These are phyloP conservation scores for Thalassiosira mediterranea DNA, from an alignment of 352 stramenopile species.

Conservation along the genomic window DNA sequence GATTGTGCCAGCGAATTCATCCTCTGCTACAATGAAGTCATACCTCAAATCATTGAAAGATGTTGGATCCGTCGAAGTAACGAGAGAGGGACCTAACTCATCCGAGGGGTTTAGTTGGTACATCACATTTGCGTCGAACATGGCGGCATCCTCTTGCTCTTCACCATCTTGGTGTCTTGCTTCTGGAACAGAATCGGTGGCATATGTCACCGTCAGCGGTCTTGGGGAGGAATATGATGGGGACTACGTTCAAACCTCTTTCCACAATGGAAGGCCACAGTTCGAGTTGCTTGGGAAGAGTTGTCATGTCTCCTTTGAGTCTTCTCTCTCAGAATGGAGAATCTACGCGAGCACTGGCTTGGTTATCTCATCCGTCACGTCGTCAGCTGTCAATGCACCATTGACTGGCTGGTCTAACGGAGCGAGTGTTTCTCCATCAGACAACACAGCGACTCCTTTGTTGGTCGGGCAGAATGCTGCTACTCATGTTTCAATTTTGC, in stretches of 20 bases:
- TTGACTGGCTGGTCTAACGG: conserved; percentile 52
- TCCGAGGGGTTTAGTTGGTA: conserved; percentile 88
- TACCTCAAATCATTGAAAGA: conserved; percentile 90
- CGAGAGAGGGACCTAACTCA: conserved; percentile 81
- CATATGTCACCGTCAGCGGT: conserved; percentile 46
- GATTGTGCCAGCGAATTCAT: conserved; percentile 65
- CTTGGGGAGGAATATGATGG: conserved; percentile 38
- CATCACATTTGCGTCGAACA: conserved; percentile 86
- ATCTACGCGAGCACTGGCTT: conserved; percentile 38
- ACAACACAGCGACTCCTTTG: conserved; percentile 15
- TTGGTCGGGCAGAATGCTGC: conserved; percentile 42
- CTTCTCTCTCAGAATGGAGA: conserved; percentile 40
- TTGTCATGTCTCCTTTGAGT: conserved; percentile 44
- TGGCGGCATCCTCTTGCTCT: conserved; percentile 29
- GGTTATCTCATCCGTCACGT: conserved; percentile 44
- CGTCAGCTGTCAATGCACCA: conserved; percentile 33
- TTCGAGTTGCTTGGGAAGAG: conserved; percentile 57
- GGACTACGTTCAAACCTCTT: conserved; percentile 41
- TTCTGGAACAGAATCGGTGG: conserved; percentile 32
- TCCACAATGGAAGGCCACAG: conserved; percentile 47
- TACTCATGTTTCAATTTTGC: conserved; percentile 42
- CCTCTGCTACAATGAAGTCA: conserved; percentile 68
- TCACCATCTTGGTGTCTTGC: conserved; percentile 38
- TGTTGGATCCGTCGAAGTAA: conserved; percentile 89
- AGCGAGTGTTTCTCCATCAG: conserved; percentile 26